A percentile compares a stretch with the other conserved stretches of the same genome.
Conservation (phyloP, 75 land plant genomes). For the Selaginella tamariscina region DNA sequence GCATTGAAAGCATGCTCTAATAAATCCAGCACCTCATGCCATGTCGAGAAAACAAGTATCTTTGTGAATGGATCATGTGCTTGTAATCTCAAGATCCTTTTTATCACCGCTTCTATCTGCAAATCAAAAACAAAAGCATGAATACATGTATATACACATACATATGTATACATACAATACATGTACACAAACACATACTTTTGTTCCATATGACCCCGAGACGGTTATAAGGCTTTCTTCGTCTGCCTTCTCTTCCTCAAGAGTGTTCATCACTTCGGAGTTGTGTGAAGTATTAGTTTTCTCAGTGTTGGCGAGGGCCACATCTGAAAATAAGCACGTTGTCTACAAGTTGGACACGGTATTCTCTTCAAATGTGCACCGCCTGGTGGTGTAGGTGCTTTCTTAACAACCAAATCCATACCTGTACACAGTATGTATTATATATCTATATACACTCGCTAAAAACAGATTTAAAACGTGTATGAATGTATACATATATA, state of each 20-base stretch:
- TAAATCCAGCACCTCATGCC: constrained; percentile 96
- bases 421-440: constrained; percentile 31
- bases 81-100: constrained; percentile 69
- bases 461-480: too few species aligned
- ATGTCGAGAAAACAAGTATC: constrained; percentile 80
- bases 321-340: constrained; percentile 49
- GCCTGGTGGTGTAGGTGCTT: constrained; percentile 16
- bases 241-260: constrained; percentile 15
- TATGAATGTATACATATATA: not conserved
- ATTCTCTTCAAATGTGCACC: constrained; percentile 34
- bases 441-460: not conserved
- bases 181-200: too few species aligned
- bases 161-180: too few species aligned
- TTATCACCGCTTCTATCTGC: constrained; percentile 84
- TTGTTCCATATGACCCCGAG: constrained; percentile 93
- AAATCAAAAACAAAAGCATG: constrained; percentile 1
- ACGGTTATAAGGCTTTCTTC: constrained; percentile 40
- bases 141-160: not conserved
- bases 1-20: constrained; percentile 65
- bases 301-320: constrained; percentile 65
- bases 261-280: constrained; percentile 1
- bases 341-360: constrained; percentile 80
- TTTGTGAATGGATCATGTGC: constrained; percentile 53
- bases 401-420: constrained; percentile 49
- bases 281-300: constrained; percentile 15